Evolutionary conservation across 805 yeast genomes (phyloP).

Genomic region (Barnettozyma wickerhamii): DNA sequence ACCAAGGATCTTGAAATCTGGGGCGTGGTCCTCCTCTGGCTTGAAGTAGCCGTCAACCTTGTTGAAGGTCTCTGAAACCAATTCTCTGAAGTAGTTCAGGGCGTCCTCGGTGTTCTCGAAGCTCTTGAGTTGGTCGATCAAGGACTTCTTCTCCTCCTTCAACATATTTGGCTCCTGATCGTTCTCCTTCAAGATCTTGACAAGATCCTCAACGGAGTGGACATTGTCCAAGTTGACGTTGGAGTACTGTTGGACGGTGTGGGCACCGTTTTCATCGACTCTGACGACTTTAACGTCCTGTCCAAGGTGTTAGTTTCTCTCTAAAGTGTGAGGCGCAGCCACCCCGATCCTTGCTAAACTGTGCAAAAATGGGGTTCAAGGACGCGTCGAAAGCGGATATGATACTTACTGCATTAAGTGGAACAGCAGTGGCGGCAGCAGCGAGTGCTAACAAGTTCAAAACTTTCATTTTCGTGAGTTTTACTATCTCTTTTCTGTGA

Average conservation of each 20-base stretch:
- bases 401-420: conserved; percentile 23
- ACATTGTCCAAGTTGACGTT: conserved; percentile 20
- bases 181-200: conserved; percentile 11
- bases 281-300: conserved; percentile 16
- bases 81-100: conserved; percentile 5
- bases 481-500: conserved; percentile 25
- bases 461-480: conserved; percentile 20
- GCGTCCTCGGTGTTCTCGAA: conserved; percentile 6
- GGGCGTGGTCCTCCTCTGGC: neutral
- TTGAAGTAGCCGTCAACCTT: conserved; percentile 2
- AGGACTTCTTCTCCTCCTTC: conserved; percentile 4
- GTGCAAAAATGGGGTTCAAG: neutral
- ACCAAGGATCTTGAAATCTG: neutral
- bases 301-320: neutral
- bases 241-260: conserved; percentile 10
- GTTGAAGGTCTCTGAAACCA: conserved; percentile 2
- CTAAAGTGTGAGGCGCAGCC: neutral
- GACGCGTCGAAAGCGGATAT: too few species aligned
- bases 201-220: conserved; percentile 8
- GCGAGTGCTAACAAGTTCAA: conserved; percentile 15
- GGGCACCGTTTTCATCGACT: conserved; percentile 13
- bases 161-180: conserved; percentile 7
- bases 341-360: neutral
- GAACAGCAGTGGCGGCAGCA: conserved; percentile 19
- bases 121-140: conserved; percentile 3